Base-by-base conservation (phyloP, 352 stramenopile species). In the Phytophthora nicotianae region DNA sequence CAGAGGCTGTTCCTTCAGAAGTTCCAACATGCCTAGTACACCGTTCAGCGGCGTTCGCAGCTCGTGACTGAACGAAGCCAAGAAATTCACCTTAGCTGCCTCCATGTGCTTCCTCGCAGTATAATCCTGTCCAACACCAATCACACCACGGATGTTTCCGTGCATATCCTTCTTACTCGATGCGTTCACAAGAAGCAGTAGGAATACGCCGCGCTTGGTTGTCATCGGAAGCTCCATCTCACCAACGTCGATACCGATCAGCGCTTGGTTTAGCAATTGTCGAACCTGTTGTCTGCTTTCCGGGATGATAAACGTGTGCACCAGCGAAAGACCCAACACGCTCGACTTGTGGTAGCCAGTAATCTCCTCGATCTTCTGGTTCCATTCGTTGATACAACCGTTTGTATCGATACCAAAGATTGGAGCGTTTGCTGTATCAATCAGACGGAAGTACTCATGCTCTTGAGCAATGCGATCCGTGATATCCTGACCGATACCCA, bases 81-180 rank as follows among this genome's bases (percentile, higher is more conserved):
- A 58, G 57, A 95, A 95, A n/a, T 90, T 93, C 27, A 93, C 85
- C 55, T 93, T 93, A 0, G 84, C 84, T 42, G 84, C 83, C 58
- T 95, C 84, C 86, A 93, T 93, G 43, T 93, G 83, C 54, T 93
- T 93, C 17, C 86, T 74, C 2, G 84, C 86, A 10, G 94, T 98
- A 58, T 98, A 93, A 66, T 98, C 93, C 72, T 98, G 92, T 10
- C 89, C 91, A 41, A 98, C 89, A 60, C 86, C 87, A 49, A 98
- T 96, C 21, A 97, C 91, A 47, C 93, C 94, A 35, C 95, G 88
- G 63, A 98, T 90, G 51, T 96, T 97, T 21, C 91, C 89, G 27
- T 97, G 88, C 72, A 89, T 89, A 62, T 98, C 90, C 50, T 96
- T 93, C 52, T 96, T 95, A 42, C 83, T 93, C 0, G 84, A 93